A percentile compares a stretch with the other conserved stretches of the same genome.
Conservation (phyloP, 768 basidiomycete genomes). For the Termitomyces sp. region DNA sequence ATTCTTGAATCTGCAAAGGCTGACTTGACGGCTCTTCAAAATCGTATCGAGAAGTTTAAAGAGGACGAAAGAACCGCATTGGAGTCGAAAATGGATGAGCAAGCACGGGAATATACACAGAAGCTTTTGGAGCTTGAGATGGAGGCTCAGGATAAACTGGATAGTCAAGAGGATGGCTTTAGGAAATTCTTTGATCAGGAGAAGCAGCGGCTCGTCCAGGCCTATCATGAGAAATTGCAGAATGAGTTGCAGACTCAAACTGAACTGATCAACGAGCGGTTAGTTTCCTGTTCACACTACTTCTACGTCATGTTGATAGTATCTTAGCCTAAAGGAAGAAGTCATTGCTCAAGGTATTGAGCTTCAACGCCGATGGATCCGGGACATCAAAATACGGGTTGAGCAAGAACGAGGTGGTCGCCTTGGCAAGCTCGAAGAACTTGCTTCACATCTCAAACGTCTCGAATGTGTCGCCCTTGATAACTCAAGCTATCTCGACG, state of each 20-base stretch:
- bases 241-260: conserved; percentile 83
- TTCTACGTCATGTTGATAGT: not conserved
- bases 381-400: conserved; percentile 92
- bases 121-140: conserved; percentile 81
- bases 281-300: conserved; percentile 14
- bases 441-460: conserved; percentile 84
- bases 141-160: conserved; percentile 80
- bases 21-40: conserved; percentile 74
- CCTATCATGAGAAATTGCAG: conserved; percentile 84
- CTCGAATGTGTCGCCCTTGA: conserved; percentile 89
- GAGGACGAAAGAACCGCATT: conserved; percentile 72
- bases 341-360: conserved; percentile 97
- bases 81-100: conserved; percentile 65
- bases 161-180: conserved; percentile 82
- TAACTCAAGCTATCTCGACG: conserved; percentile 86
- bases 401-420: conserved; percentile 96
- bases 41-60: conserved; percentile 72
- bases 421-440: conserved; percentile 89
- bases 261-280: conserved; percentile 94
- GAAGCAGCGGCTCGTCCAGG: conserved; percentile 59
- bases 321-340: conserved; percentile 78
- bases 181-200: conserved; percentile 78
- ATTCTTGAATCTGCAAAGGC: conserved; percentile 76
- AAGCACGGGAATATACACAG: conserved; percentile 76
- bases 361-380: conserved; percentile 93